phyloP scores from a whole-genome alignment of 352 stramenopile genomes.

The Phytophthora pisi region DNA sequence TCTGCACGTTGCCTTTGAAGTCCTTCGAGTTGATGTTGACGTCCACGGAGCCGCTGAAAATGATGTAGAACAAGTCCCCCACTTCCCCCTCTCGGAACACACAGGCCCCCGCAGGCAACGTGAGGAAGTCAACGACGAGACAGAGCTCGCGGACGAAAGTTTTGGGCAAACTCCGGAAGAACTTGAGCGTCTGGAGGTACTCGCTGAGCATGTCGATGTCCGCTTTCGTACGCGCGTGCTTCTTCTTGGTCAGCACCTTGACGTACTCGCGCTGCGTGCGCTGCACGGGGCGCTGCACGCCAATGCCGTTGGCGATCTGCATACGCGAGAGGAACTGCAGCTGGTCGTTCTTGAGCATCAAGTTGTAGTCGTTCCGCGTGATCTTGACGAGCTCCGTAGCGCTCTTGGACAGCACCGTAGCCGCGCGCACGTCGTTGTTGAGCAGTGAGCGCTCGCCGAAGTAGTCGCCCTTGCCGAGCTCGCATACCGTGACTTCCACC shows the following conservation, averaged over 20 bases:
- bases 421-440: conserved; percentile 61
- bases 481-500: conserved; percentile 72
- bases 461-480: conserved; percentile 71
- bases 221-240: conserved; percentile 45
- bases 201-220: conserved; percentile 71
- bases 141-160: conserved; percentile 75
- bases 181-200: conserved; percentile 79
- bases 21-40: conserved; percentile 70
- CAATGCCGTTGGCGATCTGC: conserved; percentile 53
- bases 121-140: conserved; percentile 62
- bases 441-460: conserved; percentile 75
- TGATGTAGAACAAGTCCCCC: conserved; percentile 79
- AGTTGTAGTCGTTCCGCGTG: conserved; percentile 70
- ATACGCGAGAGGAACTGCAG: conserved; percentile 70
- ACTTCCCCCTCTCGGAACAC: conserved; percentile 78
- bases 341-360: conserved; percentile 78
- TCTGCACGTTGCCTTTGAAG: conserved; percentile 50
- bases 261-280: conserved; percentile 62
- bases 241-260: conserved; percentile 61
- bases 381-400: conserved; percentile 65
- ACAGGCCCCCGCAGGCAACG: conserved; percentile 37
- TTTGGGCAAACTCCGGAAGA: conserved; percentile 69
- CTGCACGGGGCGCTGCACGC: conserved; percentile 19
- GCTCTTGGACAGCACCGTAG: conserved; percentile 66
- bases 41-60: conserved; percentile 73